Evolutionary conservation across 805 yeast genomes (phyloP).

Genomic region (Wickerhamomyces chaumierensis): DNA sequence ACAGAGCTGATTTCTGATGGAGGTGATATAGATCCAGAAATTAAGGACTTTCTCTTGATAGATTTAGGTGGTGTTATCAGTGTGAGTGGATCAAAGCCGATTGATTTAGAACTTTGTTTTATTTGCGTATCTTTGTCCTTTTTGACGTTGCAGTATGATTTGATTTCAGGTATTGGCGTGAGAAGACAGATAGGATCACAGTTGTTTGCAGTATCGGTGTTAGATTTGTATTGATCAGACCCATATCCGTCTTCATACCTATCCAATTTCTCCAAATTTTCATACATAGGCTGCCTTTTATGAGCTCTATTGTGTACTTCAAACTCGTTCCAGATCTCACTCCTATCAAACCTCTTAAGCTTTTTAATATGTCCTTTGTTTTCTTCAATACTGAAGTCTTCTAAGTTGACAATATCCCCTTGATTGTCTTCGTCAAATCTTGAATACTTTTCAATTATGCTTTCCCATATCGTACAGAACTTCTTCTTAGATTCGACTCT

Average conservation of each 20-base stretch:
- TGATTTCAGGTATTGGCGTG: slow-evolving; percentile 2
- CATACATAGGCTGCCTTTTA: neutral
- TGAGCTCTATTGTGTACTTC: neutral
- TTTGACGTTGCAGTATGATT: neutral
- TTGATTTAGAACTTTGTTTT: no score
- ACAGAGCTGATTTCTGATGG: no score
- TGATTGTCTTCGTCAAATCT: slow-evolving; percentile 19
- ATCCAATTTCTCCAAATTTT: neutral
- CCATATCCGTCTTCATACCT: slow-evolving; percentile 2
- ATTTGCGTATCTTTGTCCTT: neutral
- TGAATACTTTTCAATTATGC: slow-evolving; percentile 22
- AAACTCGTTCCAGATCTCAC: slow-evolving; percentile 13
- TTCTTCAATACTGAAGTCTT: slow-evolving; percentile 11
- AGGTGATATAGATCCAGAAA: no score
- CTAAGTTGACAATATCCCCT: slow-evolving; percentile 24
- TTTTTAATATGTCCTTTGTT: slow-evolving; percentile 14
- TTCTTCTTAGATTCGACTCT: slow-evolving; percentile 13
- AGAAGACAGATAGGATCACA: slow-evolving; percentile 9
- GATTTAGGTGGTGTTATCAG: no score
- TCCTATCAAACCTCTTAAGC: slow-evolving; percentile 2
- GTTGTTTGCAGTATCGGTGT: neutral
- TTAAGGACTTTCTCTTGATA: neutral
- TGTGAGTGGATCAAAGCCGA: no score
- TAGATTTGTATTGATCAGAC: neutral
- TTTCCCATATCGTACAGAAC: slow-evolving; percentile 21